These are phyloP conservation scores for Funneliformis caledonium DNA, from an alignment of 371 early-diverging fungal genomes.

Conservation along the genomic window DNA sequence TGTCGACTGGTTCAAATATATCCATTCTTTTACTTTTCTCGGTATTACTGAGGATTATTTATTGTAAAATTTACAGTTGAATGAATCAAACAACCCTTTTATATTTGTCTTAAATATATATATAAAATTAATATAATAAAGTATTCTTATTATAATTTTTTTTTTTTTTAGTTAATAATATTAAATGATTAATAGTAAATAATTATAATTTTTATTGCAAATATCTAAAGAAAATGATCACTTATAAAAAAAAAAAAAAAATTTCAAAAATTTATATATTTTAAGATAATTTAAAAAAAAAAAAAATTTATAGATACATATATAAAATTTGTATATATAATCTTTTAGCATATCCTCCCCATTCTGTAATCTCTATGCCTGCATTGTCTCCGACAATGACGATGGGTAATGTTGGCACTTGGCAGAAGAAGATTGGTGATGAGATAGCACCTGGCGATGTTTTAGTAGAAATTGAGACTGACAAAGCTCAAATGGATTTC, in stretches of 20 bases:
- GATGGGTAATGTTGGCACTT: conserved; percentile 93
- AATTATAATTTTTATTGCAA: background rate
- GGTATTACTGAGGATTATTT: too few species aligned
- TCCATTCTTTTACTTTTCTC: too few species aligned
- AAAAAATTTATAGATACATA: background rate
- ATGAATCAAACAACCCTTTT: background rate
- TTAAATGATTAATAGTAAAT: too few species aligned
- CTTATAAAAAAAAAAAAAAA: background rate
- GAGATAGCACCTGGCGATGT: conserved; percentile 93
- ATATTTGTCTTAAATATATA: too few species aligned
- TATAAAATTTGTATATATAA: background rate
- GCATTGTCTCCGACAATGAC: conserved; percentile 99
- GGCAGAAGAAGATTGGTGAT: conserved; percentile 97
- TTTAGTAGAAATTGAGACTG: conserved; percentile 97
- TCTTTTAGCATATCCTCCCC: conserved; percentile 75
- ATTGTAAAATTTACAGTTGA: background rate
- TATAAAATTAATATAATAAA: too few species aligned
- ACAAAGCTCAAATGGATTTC: conserved; percentile 99
- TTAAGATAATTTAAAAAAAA: too few species aligned
- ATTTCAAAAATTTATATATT: background rate
- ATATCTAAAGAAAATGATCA: background rate
- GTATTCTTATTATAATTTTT: too few species aligned
- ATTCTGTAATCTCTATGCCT: conserved; percentile 95
- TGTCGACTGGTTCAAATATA: background rate
- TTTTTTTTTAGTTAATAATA: too few species aligned